Conservation (phyloP, 2,329 filamentous ascomycete species). For the Hypoxylon sp. region DNA sequence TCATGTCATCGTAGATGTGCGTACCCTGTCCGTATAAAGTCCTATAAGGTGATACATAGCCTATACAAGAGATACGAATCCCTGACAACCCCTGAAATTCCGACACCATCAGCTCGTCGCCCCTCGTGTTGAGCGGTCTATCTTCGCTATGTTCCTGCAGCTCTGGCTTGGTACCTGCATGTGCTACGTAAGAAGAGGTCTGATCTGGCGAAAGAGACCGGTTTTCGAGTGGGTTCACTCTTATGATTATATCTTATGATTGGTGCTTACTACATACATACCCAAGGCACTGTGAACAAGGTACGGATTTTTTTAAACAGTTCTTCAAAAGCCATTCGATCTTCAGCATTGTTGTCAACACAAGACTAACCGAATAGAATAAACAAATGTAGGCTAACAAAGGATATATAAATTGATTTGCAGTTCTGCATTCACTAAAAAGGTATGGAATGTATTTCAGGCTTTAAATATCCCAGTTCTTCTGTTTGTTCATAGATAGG, state of each 20-base stretch:
- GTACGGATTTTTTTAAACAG: slow-evolving; percentile 7
- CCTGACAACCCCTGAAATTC: slow-evolving; percentile 40
- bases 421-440: too few relatives aligned
- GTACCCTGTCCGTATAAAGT: slow-evolving; percentile 15
- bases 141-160: slow-evolving; percentile 40
- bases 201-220: slow-evolving; percentile 24
- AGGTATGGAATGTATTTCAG: too few relatives aligned
- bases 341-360: too few relatives aligned
- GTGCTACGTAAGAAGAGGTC: slow-evolving; percentile 39
- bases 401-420: too few relatives aligned
- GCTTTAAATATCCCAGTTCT: background rate
- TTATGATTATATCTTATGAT: slow-evolving; percentile 26
- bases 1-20: slow-evolving; percentile 1
- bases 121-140: slow-evolving; percentile 36
- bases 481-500: background rate
- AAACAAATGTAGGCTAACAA: too few relatives aligned
- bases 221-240: slow-evolving; percentile 9
- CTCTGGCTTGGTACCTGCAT: slow-evolving; percentile 41
- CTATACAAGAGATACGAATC: slow-evolving; percentile 23
- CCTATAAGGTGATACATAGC: slow-evolving; percentile 16
- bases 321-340: too few relatives aligned
- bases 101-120: slow-evolving; percentile 24
- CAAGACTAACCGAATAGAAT: too few relatives aligned
- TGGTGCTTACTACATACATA: background rate
- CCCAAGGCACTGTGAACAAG: slow-evolving; percentile 18